Base-by-base conservation (phyloP, 169 alveolate species). In the Eimeria necatrix region DNA sequence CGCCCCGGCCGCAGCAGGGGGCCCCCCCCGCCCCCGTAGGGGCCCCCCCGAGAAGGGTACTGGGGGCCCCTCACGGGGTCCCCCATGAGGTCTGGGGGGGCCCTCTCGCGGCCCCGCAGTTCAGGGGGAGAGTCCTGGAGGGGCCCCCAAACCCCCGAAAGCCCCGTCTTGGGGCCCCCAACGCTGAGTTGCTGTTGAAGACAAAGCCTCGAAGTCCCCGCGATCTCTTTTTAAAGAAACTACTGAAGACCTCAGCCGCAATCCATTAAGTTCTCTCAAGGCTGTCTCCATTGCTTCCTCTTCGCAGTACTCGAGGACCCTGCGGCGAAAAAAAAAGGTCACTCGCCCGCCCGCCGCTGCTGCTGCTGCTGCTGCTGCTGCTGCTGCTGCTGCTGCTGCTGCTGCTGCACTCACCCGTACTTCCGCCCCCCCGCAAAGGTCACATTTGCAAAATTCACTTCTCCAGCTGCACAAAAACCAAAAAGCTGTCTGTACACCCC, bases 321-420 rank as follows among this genome's bases (percentile, higher is more conserved):
- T 68, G 26, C 78, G 4, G 2, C 78, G n/a, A 68, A 2, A 68
- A 14, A 68, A 68, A 68, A 16, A 68, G n/a, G 46, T 18, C 18
- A 68, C 48, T 8, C 22, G 49, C 18, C 78, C 2, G 46, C 26
- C 78, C 26, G 78, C 78, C 8, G 78, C 78, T 22, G 46, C 78
- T 22, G 78, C 78, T 22, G 41, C 22, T 64, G 76, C 26, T 64
- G 76, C 76, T n/a, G 41, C 18, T 64, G 76, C 76, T 68, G 78
- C 46, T 68, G 46, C 78, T 22, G 78, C 78, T 68, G 48, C 78
- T 68, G 78, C 78, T n/a, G 48, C 12, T 22, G 22, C 46, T 22
- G 48, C 20, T n/a, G 41, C 76, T 68, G 78, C 78, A 16, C 78
- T 68, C 41, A 68, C 78, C 78, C 78, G 78, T 68, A 68, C n/a